Conservation (phyloP, 2,329 filamentous ascomycete species). For the Teratosphaeria pseudoeucalypti region DNA sequence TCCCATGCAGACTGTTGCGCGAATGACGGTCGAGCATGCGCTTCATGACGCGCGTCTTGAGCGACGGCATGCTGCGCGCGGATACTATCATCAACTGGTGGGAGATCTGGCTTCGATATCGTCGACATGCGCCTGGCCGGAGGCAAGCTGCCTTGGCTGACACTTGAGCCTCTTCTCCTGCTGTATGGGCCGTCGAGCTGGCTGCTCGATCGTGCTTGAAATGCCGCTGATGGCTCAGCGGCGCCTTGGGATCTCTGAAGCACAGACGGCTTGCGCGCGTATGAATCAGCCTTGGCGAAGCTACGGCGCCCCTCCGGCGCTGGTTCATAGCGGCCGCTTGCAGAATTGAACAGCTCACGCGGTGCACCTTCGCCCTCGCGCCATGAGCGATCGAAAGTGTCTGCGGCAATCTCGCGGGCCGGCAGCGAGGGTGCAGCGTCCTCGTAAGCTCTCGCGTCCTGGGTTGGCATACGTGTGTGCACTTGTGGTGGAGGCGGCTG, state of each 20-base stretch:
- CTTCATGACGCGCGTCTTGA: constrained; percentile 26
- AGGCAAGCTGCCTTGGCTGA: constrained; percentile 73
- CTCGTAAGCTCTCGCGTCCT: constrained; percentile 48
- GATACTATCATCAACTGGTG: constrained; percentile 26
- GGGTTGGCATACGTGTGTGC: constrained; percentile 33
- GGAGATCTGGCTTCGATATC: constrained; percentile 33
- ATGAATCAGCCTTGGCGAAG: constrained; percentile 55
- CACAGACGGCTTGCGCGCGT: constrained; percentile 62
- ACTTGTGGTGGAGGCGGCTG: constrained; percentile 30
- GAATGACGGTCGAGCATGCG: constrained; percentile 14
- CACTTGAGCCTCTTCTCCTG: constrained; percentile 75
- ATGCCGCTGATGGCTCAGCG: constrained; percentile 75
- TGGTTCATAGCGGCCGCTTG: constrained; percentile 85
- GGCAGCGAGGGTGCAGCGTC: constrained; percentile 41
- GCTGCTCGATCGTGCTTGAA: constrained; percentile 63
- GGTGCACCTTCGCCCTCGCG: constrained; percentile 56
- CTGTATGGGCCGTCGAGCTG: constrained; percentile 57
- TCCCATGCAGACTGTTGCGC: constrained; percentile 22
- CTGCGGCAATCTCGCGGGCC: constrained; percentile 79
- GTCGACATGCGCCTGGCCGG: constrained; percentile 53
- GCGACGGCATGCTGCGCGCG: constrained; percentile 16
- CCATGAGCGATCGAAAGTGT: constrained; percentile 85
- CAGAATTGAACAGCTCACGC: constrained; percentile 85
- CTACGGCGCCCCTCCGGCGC: constrained; percentile 65
- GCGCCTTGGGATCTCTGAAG: constrained; percentile 62